These are phyloP conservation scores for Fusarium tupiense DNA, from an alignment of 2,329 filamentous ascomycete species.

Conservation along the genomic window DNA sequence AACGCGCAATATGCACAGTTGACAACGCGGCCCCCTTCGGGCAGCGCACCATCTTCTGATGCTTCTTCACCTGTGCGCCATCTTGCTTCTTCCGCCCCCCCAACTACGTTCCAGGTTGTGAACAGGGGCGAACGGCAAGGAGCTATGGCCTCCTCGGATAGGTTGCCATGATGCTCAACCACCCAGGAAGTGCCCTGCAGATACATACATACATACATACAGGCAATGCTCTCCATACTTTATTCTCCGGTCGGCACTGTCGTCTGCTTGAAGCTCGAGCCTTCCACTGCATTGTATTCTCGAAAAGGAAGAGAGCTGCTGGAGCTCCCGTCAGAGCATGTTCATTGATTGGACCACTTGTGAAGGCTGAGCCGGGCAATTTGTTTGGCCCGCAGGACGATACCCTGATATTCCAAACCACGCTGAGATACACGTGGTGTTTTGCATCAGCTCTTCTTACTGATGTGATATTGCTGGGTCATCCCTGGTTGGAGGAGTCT, in stretches of 20 bases:
- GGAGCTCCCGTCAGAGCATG: background rate
- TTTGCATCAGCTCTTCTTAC: background rate
- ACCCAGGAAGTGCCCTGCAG: slow-evolving; percentile 23
- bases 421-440: background rate
- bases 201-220: background rate
- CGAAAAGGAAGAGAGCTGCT: background rate
- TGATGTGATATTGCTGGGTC: background rate
- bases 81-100: slow-evolving; percentile 10
- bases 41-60: slow-evolving; percentile 3
- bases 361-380: background rate
- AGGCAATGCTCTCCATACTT: slow-evolving; percentile 19
- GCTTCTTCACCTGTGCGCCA: slow-evolving; percentile 7
- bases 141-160: slow-evolving; percentile 30
- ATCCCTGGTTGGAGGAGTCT: background rate
- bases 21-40: background rate
- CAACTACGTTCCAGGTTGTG: slow-evolving; percentile 8
- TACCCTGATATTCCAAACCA: background rate
- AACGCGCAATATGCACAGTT: background rate
- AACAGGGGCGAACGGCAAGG: slow-evolving; percentile 25
- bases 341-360: background rate
- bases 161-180: slow-evolving; percentile 18
- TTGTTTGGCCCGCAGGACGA: background rate
- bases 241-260: slow-evolving; percentile 3
- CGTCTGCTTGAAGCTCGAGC: slow-evolving; percentile 3
- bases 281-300: background rate